Evolutionary conservation across 2,329 filamentous ascomycete genomes (phyloP).

Genomic region (Chaetomium sp.): DNA sequence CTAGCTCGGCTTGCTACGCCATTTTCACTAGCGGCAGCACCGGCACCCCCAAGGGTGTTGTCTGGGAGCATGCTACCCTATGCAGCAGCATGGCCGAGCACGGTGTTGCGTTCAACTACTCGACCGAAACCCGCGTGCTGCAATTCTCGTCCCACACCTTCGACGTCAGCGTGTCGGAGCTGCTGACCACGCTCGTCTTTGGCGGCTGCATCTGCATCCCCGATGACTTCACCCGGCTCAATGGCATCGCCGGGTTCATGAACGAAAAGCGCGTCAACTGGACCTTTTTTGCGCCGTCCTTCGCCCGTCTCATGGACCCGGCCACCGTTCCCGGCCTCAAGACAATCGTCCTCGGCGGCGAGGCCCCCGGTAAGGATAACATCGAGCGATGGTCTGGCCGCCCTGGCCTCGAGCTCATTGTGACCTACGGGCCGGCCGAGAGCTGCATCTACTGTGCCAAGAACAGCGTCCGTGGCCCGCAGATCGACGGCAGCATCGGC

Average conservation of each 20-base stretch:
- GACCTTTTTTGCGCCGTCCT: constrained; percentile 33
- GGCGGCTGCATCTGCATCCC: constrained; percentile 52
- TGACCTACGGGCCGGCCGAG: constrained; percentile 33
- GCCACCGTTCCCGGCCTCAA: constrained; percentile 31
- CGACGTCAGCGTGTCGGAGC: constrained; percentile 46
- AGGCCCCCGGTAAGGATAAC: constrained; percentile 29
- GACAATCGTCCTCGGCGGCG: constrained; percentile 33
- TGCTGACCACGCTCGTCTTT: constrained; percentile 44
- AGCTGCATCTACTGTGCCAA: constrained; percentile 22
- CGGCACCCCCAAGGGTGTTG: constrained; percentile 57
- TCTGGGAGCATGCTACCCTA: constrained; percentile 37
- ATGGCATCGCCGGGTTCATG: constrained; percentile 21
- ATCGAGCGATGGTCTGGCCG: constrained; percentile 28
- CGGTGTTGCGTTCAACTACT: constrained; percentile 51
- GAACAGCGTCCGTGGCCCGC: constrained; percentile 15
- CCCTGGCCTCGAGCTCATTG: constrained; percentile 24
- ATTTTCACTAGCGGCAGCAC: constrained; percentile 55
- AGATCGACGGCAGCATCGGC: constrained; percentile 23
- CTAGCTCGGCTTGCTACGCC: not conserved
- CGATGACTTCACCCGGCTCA: constrained; percentile 10
- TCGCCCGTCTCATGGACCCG: constrained; percentile 32
- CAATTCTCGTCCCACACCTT: constrained; percentile 45
- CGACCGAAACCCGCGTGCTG: constrained; percentile 33
- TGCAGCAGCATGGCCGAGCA: constrained; percentile 33
- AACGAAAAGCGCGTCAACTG: constrained; percentile 31